phyloP scores from a whole-genome alignment of 164 flowering plant genomes.

The Sextonia rubra region DNA sequence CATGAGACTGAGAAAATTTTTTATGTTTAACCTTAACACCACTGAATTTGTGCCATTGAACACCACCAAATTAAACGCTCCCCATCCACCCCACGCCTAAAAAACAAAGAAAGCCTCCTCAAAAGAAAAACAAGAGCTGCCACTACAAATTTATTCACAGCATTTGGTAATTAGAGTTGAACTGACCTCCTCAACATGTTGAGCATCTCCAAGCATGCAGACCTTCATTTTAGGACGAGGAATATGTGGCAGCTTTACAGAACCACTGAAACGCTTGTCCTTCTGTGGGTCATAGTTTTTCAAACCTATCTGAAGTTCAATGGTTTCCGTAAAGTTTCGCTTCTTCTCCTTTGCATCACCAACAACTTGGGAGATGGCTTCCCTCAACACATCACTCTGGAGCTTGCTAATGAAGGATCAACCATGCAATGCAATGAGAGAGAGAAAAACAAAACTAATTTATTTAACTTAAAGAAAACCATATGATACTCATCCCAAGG shows the following conservation, averaged over 20 bases:
- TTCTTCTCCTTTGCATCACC: constrained; percentile 45
- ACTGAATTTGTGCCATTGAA: too few species aligned
- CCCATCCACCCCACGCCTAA: too few species aligned
- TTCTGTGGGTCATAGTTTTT: constrained; percentile 82
- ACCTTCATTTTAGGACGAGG: constrained; percentile 45
- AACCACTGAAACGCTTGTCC: constrained; percentile 84
- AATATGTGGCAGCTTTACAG: constrained; percentile 45
- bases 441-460: background rate
- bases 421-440: background rate
- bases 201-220: constrained; percentile 43
- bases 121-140: background rate
- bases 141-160: background rate
- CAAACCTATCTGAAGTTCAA: constrained; percentile 78
- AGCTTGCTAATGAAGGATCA: constrained; percentile 50
- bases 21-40: too few species aligned
- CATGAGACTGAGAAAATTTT: too few species aligned
- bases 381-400: constrained; percentile 59
- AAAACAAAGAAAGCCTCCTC: too few species aligned
- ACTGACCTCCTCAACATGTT: constrained; percentile 70
- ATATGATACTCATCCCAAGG: background rate
- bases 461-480: background rate
- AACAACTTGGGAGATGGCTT: constrained; percentile 41
- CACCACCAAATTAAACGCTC: too few species aligned
- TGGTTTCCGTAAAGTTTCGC: constrained; percentile 58
- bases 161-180: background rate